Conservation (phyloP, 2,329 filamentous ascomycete species). For the Ceratocystis diversiconidia region DNA sequence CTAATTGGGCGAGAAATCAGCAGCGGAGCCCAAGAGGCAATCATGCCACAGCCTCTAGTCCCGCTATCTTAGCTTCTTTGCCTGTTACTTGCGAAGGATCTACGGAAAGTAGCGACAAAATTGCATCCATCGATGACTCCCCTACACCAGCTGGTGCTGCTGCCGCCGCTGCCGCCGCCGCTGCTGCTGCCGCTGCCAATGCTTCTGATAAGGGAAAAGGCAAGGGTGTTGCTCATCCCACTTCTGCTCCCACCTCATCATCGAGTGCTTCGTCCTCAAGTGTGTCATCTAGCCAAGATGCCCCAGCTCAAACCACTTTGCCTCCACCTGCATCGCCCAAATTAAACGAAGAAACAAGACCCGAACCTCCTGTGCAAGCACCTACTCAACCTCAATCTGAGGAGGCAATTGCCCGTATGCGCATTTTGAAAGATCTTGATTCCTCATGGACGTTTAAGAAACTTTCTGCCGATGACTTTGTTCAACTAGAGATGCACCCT, state of each 20-base stretch:
- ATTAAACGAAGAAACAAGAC: constrained; percentile 4
- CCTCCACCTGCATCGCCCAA: constrained; percentile 5
- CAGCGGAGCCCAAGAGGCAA: constrained; percentile 58
- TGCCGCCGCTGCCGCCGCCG: constrained; percentile 18
- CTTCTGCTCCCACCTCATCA: constrained; percentile 3
- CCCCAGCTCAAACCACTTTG: not conserved
- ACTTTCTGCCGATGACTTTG: constrained; percentile 18
- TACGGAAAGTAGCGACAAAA: constrained; percentile 34
- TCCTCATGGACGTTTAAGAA: constrained; percentile 20
- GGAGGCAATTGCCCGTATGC: not conserved
- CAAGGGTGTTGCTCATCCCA: constrained; percentile 8
- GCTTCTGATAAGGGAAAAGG: constrained; percentile 13
- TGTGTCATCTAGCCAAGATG: not conserved
- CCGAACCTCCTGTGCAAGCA: constrained; percentile 11
- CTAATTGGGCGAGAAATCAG: constrained; percentile 69
- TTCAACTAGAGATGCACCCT: constrained; percentile 31
- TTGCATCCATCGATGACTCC: constrained; percentile 26
- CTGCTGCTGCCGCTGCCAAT: constrained; percentile 17
- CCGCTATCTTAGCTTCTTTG: constrained; percentile 50
- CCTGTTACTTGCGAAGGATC: constrained; percentile 31
- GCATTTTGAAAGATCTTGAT: constrained; percentile 15
- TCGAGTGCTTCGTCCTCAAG: not conserved
- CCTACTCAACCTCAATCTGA: not conserved
- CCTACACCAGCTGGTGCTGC: constrained; percentile 21
- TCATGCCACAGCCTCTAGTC: constrained; percentile 70